Base-by-base conservation (phyloP, 176 grass and related monocot genomes). In the Guadua angustifolia region DNA sequence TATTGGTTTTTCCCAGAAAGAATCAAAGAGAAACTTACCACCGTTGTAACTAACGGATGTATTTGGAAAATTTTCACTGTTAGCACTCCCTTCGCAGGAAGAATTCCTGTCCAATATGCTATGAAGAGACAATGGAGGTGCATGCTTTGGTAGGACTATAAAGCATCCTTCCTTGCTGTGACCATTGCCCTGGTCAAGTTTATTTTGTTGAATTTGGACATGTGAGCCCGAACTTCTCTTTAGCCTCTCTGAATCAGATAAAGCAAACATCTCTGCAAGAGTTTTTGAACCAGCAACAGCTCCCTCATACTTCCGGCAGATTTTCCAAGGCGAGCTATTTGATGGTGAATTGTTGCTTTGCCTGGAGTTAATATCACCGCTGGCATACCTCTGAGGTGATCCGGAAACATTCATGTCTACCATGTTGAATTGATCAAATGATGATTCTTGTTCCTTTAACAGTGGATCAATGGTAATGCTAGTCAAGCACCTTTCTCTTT, bases 201-300 rank as follows among this genome's bases (percentile, higher is more conserved):
- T 82, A 64, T 63, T 72, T 52, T 60, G 35, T 12, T 1, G 65
- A 74, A 79, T 51, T 63, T 51, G 53, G 49, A n/a, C 12, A 75
- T 33, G 77, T 2, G 35, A 85, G 32, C 63, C 60, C 3, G 25
- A 90, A 79, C 66, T 87, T 78, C 32, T 80, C 35, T 73, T 90
- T 24, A 49, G 50, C 18, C 69, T 88, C 79, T 90, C 91, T 61
- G 84, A 86, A 85, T 93, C 88, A 49, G 91, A 93, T 60, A 90
- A 58, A 73, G 91, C 91, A 74, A 93, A 84, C 91, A 93, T 93
- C 80, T 93, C 81, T 51, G 81, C 84, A 76, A 93, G 85, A 82
- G 91, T 90, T 90, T 71, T 90, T 0, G 85, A 82, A 46, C 76
- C 35, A 68, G 58, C 60, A 62, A 62, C 35, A 59, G 73, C 79